Evolutionary conservation across 331 rosid genomes (phyloP).

Genomic region (Saraca asoca): DNA sequence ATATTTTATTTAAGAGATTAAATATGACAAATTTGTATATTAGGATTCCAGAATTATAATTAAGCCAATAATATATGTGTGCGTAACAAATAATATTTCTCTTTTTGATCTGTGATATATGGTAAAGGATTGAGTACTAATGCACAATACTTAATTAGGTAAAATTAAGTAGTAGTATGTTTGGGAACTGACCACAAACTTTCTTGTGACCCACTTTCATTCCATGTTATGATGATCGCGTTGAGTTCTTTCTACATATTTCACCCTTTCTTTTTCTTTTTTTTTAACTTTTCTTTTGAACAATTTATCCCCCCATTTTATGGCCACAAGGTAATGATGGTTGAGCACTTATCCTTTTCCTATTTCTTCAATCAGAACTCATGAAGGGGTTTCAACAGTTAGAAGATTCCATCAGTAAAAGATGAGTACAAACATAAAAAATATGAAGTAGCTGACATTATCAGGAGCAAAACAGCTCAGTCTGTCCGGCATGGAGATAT

Average conservation of each 20-base stretch:
- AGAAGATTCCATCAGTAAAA: conserved; percentile 70
- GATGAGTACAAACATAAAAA: conserved; percentile 64
- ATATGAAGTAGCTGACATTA: conserved; percentile 65
- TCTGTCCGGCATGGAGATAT: conserved; percentile 60
- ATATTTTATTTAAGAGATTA: too few species aligned
- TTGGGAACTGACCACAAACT: conserved; percentile 49
- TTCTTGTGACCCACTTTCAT: conserved; percentile 53
- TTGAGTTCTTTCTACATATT: neutral
- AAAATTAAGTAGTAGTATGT: conserved; percentile 35
- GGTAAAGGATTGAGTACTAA: conserved; percentile 39
- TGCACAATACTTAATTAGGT: conserved; percentile 30
- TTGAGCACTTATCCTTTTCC: conserved; percentile 41
- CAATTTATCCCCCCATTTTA: conserved; percentile 6
- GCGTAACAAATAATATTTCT: neutral
- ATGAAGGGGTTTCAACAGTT: conserved; percentile 44
- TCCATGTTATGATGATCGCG: conserved; percentile 51
- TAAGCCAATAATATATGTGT: neutral
- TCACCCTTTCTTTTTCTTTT: too few species aligned
- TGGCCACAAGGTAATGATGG: conserved; percentile 57
- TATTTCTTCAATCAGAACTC: conserved; percentile 43
- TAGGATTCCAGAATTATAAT: too few species aligned
- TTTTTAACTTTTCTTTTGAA: neutral
- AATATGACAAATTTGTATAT: too few species aligned
- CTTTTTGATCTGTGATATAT: conserved; percentile 15
- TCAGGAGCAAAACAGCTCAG: conserved; percentile 56